Evolutionary conservation across 1,139 yeast species (phyloP).

Genomic region (Candida neerlandica): DNA sequence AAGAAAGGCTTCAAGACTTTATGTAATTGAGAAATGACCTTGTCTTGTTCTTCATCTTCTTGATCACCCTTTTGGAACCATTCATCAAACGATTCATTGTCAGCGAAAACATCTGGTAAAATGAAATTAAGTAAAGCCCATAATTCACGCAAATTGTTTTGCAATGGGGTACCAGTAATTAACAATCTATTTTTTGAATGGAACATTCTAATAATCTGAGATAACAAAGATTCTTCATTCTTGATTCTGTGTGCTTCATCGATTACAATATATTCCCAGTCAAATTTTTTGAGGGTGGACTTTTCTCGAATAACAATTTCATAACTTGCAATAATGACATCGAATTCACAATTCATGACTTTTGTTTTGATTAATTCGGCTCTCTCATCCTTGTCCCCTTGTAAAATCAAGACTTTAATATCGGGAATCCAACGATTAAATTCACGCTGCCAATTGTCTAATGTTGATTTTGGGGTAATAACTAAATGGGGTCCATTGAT

Average conservation of each 20-base stretch:
- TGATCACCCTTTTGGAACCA: constrained; percentile 55
- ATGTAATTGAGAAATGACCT: constrained; percentile 83
- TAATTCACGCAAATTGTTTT: constrained; percentile 74
- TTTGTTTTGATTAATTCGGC: constrained; percentile 50
- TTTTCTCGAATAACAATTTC: constrained; percentile 80
- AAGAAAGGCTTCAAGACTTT: constrained; percentile 80
- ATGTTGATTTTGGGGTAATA: constrained; percentile 76
- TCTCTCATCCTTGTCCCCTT: constrained; percentile 74
- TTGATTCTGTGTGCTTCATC: constrained; percentile 86
- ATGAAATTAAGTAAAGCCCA: constrained; percentile 80
- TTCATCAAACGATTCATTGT: constrained; percentile 70
- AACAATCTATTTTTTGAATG: constrained; percentile 69
- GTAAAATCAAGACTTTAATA: constrained; percentile 64
- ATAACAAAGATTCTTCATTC: constrained; percentile 72
- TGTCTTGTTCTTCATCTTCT: constrained; percentile 33
- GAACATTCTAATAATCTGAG: constrained; percentile 75
- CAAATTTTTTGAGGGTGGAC: constrained; percentile 59
- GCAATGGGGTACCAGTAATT: constrained; percentile 82
- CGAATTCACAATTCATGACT: constrained; percentile 65
- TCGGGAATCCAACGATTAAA: constrained; percentile 81
- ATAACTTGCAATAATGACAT: constrained; percentile 72
- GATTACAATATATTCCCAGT: constrained; percentile 74
- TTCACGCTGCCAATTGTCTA: constrained; percentile 81
- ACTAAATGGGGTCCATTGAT: constrained; percentile 75
- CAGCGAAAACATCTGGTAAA: constrained; percentile 77